These are phyloP conservation scores for Articulospora tetracladia DNA, from an alignment of 495 filamentous ascomycete species.

Conservation along the genomic window DNA sequence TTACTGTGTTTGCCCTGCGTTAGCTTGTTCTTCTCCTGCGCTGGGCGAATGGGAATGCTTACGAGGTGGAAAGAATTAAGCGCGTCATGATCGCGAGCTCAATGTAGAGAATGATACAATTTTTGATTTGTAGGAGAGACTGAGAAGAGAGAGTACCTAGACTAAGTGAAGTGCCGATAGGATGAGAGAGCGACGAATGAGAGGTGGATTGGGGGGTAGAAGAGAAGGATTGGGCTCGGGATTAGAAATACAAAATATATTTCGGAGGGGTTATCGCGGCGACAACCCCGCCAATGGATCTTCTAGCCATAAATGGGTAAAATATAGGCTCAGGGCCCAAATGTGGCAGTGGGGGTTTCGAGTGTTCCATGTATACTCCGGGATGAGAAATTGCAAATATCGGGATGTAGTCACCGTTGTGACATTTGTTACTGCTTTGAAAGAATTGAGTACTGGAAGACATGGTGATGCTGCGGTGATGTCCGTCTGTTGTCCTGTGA, in stretches of 20 bases:
- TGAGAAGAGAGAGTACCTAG: neutral
- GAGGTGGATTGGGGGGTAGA: neutral
- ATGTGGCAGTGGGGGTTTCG: too few relatives aligned
- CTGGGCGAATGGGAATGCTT: slow-evolving; percentile 27
- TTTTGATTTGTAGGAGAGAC: neutral
- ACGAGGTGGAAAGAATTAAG: slow-evolving; percentile 88
- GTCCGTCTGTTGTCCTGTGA: too few relatives aligned
- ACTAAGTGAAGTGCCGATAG: neutral
- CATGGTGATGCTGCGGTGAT: too few relatives aligned
- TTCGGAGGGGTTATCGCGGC: neutral
- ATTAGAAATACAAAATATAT: slow-evolving; percentile 1
- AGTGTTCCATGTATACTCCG: too few relatives aligned
- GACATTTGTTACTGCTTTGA: too few relatives aligned
- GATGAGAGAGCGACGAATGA: neutral
- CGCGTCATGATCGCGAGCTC: slow-evolving; percentile 56
- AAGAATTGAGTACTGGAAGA: too few relatives aligned
- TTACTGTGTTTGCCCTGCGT: slow-evolving; percentile 52
- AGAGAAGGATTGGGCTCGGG: neutral
- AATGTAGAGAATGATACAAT: neutral
- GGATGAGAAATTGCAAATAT: too few relatives aligned
- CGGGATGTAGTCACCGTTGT: too few relatives aligned
- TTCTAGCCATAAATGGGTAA: neutral
- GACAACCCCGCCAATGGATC: neutral
- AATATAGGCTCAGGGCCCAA: neutral
- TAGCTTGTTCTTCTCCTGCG: neutral